Conservation (phyloP, 164 flowering plant genomes). For the Santalum album region DNA sequence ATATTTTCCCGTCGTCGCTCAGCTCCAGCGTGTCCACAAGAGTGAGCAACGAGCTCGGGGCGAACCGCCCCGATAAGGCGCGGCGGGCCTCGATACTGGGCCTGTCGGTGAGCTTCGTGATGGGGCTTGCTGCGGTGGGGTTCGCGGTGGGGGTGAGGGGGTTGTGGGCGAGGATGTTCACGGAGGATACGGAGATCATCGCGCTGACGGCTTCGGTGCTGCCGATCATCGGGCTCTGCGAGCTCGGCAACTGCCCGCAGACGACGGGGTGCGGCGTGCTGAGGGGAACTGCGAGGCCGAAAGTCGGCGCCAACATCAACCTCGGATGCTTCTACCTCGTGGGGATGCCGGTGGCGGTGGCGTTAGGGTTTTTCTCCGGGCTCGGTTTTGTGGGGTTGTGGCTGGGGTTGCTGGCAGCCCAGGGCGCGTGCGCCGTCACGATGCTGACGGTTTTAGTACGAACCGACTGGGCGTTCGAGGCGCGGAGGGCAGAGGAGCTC, state of each 20-base stretch:
- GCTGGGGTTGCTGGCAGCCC: conserved; percentile 27
- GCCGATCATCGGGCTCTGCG: conserved; percentile 23
- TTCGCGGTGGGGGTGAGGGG: conserved; percentile 17
- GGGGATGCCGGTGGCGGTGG: conserved; percentile 29
- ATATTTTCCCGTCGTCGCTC: background rate
- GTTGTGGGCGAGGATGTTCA: conserved; percentile 20
- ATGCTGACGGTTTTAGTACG: conserved; percentile 17
- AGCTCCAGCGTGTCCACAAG: background rate
- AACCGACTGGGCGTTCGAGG: conserved; percentile 24
- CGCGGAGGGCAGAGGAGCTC: conserved; percentile 22
- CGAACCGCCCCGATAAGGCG: background rate
- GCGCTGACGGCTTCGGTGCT: conserved; percentile 17
- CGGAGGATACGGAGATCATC: conserved; percentile 16
- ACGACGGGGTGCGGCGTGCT: conserved; percentile 28
- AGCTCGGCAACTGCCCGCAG: conserved; percentile 28
- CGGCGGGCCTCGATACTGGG: background rate
- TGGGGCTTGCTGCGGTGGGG: conserved; percentile 12
- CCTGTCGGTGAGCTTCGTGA: background rate
- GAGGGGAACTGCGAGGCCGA: conserved; percentile 24
- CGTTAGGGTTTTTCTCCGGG: conserved; percentile 15
- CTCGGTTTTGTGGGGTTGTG: conserved; percentile 23
- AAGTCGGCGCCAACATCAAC: conserved; percentile 24
- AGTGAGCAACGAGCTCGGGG: conserved; percentile 1
- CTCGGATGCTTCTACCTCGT: conserved; percentile 25
- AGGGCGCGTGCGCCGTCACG: conserved; percentile 20